Base-by-base conservation (phyloP, 805 yeast species). In the Metschnikowia lochheadii region DNA sequence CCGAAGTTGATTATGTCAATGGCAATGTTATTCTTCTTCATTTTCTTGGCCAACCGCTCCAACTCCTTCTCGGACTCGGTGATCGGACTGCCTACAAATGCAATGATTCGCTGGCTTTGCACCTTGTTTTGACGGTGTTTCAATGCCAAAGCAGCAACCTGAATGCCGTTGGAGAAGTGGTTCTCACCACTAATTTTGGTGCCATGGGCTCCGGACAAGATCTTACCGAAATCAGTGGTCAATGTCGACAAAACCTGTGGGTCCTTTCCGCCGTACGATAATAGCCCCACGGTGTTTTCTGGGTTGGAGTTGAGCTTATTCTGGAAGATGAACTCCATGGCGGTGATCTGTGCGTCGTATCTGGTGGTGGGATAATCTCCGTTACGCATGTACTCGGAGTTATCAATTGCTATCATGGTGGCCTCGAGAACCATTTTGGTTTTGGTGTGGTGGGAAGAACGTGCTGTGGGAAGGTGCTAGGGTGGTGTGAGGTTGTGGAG, bases 51-150 rank as follows among this genome's bases (percentile, higher is more conserved):
- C 64, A 94, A 77, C 63, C 81, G 87, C 61, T 86, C 87, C 56
- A 94, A 77, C 21, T 86, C 92, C 61, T 80, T 80, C 49, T 81
- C 85, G 14, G 76, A 70, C 51, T 87, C 94, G 29, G 65, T 67
- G 43, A 94, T 76, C 31, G 98, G 98, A 51, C 89, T 81, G 15
- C 96, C 97, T 40, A 90, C 89, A 69, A 94, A 94, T 36, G 82
- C 88, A 51, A 94, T 80, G 53, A 94, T 87, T 58, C 99, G 81
- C 71, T 90, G 97, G 58, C 81, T 86, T 67, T 90, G 98, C 5
- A 85, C 85, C 69, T 87, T 90, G 72, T 94, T 92, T 68, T 90
- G 97, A 63, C 99, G 89, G 72, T 92, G 97, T 66, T 91, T 94
- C 64, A 92, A 82, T 17, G 97, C 97, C 63, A 94, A 68, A 14